These are phyloP conservation scores for Wickerhamiella spandovensis DNA, from an alignment of 805 yeast species.

Conservation along the genomic window DNA sequence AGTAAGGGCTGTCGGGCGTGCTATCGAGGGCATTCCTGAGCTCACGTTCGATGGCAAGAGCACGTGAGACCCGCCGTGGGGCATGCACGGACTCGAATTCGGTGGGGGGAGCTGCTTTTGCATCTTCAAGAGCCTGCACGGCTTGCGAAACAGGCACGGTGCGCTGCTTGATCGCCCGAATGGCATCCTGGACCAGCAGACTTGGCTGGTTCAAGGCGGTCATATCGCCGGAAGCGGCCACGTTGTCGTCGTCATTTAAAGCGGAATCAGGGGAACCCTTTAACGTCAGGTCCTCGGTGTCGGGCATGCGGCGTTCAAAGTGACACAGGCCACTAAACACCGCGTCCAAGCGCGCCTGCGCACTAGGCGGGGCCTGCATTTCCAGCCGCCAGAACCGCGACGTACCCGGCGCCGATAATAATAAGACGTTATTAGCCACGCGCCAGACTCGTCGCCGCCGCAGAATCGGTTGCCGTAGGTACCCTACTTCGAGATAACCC, in stretches of 20 bases:
- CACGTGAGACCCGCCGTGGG: not conserved
- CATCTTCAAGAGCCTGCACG: not conserved
- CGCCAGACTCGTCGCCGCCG: conserved; percentile 19
- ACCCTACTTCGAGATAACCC: conserved; percentile 16
- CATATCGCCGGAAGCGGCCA: not conserved
- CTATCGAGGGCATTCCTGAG: not conserved
- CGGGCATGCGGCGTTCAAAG: conserved; percentile 3
- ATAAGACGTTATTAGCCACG: conserved; percentile 8
- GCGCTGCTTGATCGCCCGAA: conserved; percentile 5
- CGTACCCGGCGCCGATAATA: conserved; percentile 15
- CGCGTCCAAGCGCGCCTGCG: conserved; percentile 10
- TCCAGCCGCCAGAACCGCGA: conserved; percentile 16
- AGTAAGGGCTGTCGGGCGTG: not conserved
- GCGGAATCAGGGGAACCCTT: too few relatives aligned
- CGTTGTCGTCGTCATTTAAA: not conserved
- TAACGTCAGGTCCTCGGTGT: not conserved
- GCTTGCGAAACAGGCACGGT: conserved; percentile 2
- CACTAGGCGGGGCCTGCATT: conserved; percentile 6
- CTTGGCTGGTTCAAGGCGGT: not conserved
- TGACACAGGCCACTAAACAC: conserved; percentile 11
- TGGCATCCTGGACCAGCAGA: conserved; percentile 6
- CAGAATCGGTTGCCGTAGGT: conserved; percentile 17
- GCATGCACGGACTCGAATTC: not conserved
- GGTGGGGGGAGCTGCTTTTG: not conserved
- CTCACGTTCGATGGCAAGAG: not conserved